phyloP scores from a whole-genome alignment of 139 green algal genomes.

The Picochlorum sp. region DNA sequence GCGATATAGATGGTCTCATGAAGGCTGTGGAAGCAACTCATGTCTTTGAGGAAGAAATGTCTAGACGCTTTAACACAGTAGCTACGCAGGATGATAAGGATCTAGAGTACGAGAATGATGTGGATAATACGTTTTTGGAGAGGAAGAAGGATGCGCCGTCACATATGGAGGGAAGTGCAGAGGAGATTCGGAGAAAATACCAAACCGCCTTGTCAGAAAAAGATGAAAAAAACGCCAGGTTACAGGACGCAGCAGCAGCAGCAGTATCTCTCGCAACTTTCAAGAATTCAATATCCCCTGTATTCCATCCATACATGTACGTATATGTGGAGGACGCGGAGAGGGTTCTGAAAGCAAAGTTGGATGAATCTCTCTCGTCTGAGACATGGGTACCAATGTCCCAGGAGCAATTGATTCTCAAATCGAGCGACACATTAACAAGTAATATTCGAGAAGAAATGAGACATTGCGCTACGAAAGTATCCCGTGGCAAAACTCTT shows the following conservation, averaged over 20 bases:
- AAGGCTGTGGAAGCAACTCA: slow-evolving; percentile 86
- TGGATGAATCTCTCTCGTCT: slow-evolving; percentile 59
- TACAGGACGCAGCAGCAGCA: slow-evolving; percentile 17
- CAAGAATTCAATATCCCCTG: slow-evolving; percentile 53
- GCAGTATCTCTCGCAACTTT: slow-evolving; percentile 47
- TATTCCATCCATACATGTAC: slow-evolving; percentile 65
- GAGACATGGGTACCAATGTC: slow-evolving; percentile 73
- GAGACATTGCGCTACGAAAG: slow-evolving; percentile 7
- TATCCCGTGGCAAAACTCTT: slow-evolving; percentile 52
- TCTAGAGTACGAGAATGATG: slow-evolving; percentile 9
- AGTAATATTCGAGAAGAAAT: slow-evolving; percentile 60
- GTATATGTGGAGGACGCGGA: slow-evolving; percentile 70
- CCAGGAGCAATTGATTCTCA: slow-evolving; percentile 38
- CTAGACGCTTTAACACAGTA: slow-evolving; percentile 50
- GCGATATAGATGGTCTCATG: slow-evolving; percentile 69
- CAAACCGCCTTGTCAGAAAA: background rate
- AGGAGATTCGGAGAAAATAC: background rate
- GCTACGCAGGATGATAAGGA: background rate
- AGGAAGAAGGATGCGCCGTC: slow-evolving; percentile 22
- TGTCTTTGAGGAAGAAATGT: slow-evolving; percentile 94
- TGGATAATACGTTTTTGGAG: slow-evolving; percentile 23
- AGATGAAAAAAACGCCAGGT: background rate
- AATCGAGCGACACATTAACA: slow-evolving; percentile 60
- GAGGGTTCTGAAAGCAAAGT: slow-evolving; percentile 43
- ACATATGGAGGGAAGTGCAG: slow-evolving; percentile 1